Base-by-base conservation (phyloP, 768 basidiomycete genomes). In the Mycena amicta region DNA sequence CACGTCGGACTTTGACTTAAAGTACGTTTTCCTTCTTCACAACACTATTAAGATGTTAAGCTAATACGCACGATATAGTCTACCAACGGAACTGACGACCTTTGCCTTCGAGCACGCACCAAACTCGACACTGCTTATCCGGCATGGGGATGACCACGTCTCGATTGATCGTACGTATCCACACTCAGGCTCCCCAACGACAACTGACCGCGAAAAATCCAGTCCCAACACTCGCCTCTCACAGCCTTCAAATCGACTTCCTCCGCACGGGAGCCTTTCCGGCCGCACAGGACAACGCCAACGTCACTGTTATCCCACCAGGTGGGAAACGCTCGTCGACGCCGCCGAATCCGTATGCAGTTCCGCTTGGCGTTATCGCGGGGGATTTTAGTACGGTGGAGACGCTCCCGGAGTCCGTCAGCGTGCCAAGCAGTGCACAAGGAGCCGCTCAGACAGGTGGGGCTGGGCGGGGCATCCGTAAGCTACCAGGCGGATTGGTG, bases 141-240 rank as follows among this genome's bases (percentile, higher is more conserved):
- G 62, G 20, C 62, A 63, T 49, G 62, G 62, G 3, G 62, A 63
- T 31, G 59, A 60, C 60, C 55, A 71, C 59, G 47, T 66, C 65
- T 23, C 62, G 54, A 22, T 60, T 29, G 45, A 50, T 11, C 6
- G 59, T 64, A 11, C 0, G 59, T n/a, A n/a, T n/a, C n/a, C n/a
- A n/a, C n/a, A n/a, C n/a, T n/a, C n/a, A n/a, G n/a, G n/a, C n/a
- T n/a, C n/a, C n/a, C n/a, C n/a, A n/a, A n/a, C n/a, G n/a, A n/a
- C n/a, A n/a, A n/a, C n/a, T n/a, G n/a, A n/a, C n/a, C n/a, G n/a
- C n/a, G n/a, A n/a, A n/a, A n/a, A n/a, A 22, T 45, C 25, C n/a
- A 61, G 55, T 49, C 45, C 26, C 55, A 8, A 52, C 30, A 5
- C 52, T 53, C 40, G 26, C 55, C 1, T 16, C 55, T 11, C 16